These are phyloP conservation scores for Puccinellia tenuiflora DNA, from an alignment of 176 grass and related monocot species.

Conservation along the genomic window DNA sequence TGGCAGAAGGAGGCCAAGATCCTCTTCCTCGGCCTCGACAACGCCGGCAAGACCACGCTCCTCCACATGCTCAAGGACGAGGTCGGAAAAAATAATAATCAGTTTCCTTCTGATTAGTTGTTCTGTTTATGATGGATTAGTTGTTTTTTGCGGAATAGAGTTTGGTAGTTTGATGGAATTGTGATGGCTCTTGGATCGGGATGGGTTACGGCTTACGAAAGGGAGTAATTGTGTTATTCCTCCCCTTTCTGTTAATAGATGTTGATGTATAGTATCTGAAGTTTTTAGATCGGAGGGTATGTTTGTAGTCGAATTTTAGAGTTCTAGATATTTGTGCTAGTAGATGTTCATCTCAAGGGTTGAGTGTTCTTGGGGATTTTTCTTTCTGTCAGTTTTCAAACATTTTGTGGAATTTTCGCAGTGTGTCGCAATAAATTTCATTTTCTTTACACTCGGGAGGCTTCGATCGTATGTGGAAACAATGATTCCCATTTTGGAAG, in stretches of 20 bases:
- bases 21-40: constrained; percentile 82
- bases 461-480: neutral
- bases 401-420: neutral
- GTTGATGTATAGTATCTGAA: neutral
- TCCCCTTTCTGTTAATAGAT: neutral
- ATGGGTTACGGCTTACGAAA: neutral
- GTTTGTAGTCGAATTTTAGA: neutral
- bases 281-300: neutral
- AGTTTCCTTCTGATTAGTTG: neutral
- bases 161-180: neutral
- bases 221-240: neutral
- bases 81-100: constrained; percentile 17
- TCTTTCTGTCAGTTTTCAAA: neutral
- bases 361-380: neutral
- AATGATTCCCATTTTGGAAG: neutral
- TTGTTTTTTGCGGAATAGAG: neutral
- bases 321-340: neutral
- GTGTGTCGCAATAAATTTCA: neutral
- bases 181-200: neutral
- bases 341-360: neutral
- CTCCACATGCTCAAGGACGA: constrained; percentile 94
- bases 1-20: constrained; percentile 93
- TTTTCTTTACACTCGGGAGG: neutral
- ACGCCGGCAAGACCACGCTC: constrained; percentile 79
- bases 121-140: neutral